Percentiles rank a stretch among this genome's conserved stretches.
Conservation (phyloP, 768 basidiomycete species). For the Auriscalpium microsporum region DNA sequence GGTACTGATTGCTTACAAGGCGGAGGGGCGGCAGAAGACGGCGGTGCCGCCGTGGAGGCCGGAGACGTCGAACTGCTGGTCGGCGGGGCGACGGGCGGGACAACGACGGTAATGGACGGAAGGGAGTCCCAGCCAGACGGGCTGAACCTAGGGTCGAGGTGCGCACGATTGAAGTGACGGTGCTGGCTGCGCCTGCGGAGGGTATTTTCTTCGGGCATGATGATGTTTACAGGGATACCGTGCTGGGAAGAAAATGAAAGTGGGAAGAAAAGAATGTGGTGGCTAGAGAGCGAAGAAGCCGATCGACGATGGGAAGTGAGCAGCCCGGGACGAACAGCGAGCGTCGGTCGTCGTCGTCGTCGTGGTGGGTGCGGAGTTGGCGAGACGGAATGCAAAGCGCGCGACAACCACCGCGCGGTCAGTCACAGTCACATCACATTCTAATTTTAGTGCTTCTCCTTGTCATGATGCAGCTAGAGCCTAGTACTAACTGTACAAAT, state of each 20-base stretch:
- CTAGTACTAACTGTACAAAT: no score
- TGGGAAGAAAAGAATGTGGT: neutral
- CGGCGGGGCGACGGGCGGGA: neutral
- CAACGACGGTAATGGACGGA: neutral
- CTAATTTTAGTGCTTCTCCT: neutral
- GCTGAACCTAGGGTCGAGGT: neutral
- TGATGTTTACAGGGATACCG: neutral
- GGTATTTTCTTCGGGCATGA: neutral
- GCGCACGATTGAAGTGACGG: neutral
- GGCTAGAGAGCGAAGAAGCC: neutral
- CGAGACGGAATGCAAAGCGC: neutral
- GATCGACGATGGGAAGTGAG: neutral
- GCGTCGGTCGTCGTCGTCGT: neutral
- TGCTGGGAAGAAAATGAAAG: neutral
- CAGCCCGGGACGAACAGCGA: neutral
- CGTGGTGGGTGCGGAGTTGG: neutral
- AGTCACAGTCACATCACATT: neutral
- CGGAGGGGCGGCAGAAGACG: neutral
- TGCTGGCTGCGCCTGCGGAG: neutral
- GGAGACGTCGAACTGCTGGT: neutral
- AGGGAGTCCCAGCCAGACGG: neutral
- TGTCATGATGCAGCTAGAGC: no score
- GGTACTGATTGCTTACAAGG: neutral
- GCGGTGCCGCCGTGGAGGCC: neutral
- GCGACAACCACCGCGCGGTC: neutral